Percentiles rank a stretch among this genome's conserved stretches.
Evolutionary conservation across 1,139 yeast species (phyloP).

Genomic region (Suhomyces ambrosiae): DNA sequence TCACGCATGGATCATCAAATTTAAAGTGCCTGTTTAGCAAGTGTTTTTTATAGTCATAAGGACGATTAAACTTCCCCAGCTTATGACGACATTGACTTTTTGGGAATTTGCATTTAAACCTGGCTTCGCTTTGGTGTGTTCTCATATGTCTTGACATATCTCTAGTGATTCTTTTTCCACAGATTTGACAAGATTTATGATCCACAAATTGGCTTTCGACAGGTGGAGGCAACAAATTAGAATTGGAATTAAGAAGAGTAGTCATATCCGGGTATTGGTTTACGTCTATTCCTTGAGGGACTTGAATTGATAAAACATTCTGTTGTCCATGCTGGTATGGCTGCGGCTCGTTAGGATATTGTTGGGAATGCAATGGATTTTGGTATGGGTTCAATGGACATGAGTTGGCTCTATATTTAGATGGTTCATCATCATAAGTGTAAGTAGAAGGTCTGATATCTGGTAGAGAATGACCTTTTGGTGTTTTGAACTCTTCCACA

Average conservation of each 20-base stretch:
- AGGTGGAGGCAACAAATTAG: slow-evolving; percentile 36
- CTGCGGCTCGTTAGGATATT: slow-evolving; percentile 3
- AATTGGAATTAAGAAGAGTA: slow-evolving; percentile 41
- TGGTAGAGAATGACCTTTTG: slow-evolving; percentile 8
- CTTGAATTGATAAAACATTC: slow-evolving; percentile 11
- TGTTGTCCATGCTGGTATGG: slow-evolving; percentile 6
- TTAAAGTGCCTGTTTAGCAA: slow-evolving; percentile 62
- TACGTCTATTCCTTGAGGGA: slow-evolving; percentile 21
- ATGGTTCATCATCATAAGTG: slow-evolving; percentile 6
- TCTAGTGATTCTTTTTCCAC: slow-evolving; percentile 58
- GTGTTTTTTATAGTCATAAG: slow-evolving; percentile 71
- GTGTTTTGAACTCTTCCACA: slow-evolving; percentile 9
- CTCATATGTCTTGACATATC: slow-evolving; percentile 68
- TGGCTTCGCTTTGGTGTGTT: slow-evolving; percentile 59
- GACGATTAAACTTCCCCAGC: slow-evolving; percentile 61
- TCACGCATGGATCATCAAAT: slow-evolving; percentile 53
- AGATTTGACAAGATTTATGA: slow-evolving; percentile 47
- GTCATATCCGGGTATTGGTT: slow-evolving; percentile 44
- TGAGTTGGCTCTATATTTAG: slow-evolving; percentile 11
- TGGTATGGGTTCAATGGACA: slow-evolving; percentile 7
- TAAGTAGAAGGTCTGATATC: slow-evolving; percentile 6
- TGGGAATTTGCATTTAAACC: slow-evolving; percentile 65
- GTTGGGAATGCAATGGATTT: slow-evolving; percentile 2
- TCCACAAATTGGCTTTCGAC: slow-evolving; percentile 34
- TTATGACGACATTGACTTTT: slow-evolving; percentile 58